Evolutionary conservation across 441 rosid species (phyloP).

Genomic region (Aquilaria agallochum): DNA sequence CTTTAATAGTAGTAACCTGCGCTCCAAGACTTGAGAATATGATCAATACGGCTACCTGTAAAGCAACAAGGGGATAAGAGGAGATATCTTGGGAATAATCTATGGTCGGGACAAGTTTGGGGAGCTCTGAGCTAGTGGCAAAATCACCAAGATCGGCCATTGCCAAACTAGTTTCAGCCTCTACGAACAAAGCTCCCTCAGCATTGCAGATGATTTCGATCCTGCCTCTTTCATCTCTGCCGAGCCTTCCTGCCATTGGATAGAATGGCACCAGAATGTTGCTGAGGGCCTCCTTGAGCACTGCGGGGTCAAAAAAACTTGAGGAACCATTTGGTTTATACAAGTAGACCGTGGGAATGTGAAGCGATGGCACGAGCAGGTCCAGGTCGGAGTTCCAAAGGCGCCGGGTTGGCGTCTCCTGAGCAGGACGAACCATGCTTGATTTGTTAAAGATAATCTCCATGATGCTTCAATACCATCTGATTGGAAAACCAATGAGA

Average conservation of each 20-base stretch:
- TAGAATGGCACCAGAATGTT: conserved; percentile 37
- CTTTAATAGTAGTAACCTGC: not conserved
- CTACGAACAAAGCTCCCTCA: conserved; percentile 28
- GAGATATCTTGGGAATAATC: conserved; percentile 21
- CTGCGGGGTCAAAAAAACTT: conserved; percentile 23
- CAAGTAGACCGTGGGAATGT: conserved; percentile 16
- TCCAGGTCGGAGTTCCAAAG: conserved; percentile 31
- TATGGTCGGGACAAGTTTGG: conserved; percentile 19
- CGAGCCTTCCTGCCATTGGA: conserved; percentile 38
- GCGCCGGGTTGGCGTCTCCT: conserved; percentile 18
- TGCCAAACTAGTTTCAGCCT: conserved; percentile 26
- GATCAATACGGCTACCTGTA: conserved; percentile 17
- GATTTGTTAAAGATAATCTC: conserved; percentile 18
- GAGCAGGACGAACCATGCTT: conserved; percentile 24
- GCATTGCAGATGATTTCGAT: conserved; percentile 30
- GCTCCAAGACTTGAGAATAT: not conserved
- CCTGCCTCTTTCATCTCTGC: conserved; percentile 24
- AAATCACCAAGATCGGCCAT: conserved; percentile 27
- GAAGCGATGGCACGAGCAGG: conserved; percentile 7
- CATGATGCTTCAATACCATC: conserved; percentile 3
- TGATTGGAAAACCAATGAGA: not conserved
- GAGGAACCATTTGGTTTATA: conserved; percentile 21
- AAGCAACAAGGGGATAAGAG: conserved; percentile 15
- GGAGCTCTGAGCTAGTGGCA: conserved; percentile 11
- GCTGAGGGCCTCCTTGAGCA: conserved; percentile 35